These are phyloP conservation scores for Cladophialophora immunda DNA, from an alignment of 2,329 filamentous ascomycete genomes.

Conservation along the genomic window DNA sequence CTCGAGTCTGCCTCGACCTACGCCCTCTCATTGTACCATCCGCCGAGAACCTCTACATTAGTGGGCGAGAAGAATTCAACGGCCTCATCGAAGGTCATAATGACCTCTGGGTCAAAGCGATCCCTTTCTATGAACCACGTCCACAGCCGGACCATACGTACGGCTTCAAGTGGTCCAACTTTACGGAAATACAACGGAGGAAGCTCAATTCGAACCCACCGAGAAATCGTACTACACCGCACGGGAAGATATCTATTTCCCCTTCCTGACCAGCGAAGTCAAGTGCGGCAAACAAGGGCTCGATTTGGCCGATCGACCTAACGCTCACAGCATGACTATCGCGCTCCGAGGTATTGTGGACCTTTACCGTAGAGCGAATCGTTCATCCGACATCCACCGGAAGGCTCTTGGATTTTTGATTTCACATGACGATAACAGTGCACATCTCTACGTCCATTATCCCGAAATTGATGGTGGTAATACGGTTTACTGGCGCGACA, in stretches of 20 bases:
- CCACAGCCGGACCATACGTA: conserved; percentile 47
- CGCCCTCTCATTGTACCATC: too few relatives aligned
- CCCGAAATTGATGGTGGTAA: conserved; percentile 23
- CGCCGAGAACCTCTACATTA: too few relatives aligned
- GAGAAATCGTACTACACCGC: conserved; percentile 24
- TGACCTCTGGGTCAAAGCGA: too few relatives aligned
- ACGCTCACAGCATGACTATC: conserved; percentile 43
- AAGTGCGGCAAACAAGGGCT: conserved; percentile 52
- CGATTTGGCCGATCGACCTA: conserved; percentile 44
- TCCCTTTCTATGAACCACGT: conserved; percentile 42
- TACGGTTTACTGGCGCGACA: conserved; percentile 39
- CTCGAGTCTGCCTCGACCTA: too few relatives aligned
- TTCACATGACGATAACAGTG: conserved; percentile 28
- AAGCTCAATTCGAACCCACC: conserved; percentile 46
- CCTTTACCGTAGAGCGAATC: conserved; percentile 45
- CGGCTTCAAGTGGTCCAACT: conserved; percentile 49
- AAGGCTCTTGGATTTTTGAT: conserved; percentile 30
- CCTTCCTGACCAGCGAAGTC: conserved; percentile 60
- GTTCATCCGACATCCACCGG: conserved; percentile 18
- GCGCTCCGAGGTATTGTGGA: conserved; percentile 48
- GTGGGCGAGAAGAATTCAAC: too few relatives aligned
- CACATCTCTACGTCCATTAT: conserved; percentile 25
- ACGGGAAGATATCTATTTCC: conserved; percentile 55
- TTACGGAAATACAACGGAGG: conserved; percentile 54
- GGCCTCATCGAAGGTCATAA: too few relatives aligned